Percentiles rank a stretch among this genome's conserved stretches.
phyloP scores from a whole-genome alignment of 768 basidiomycete genomes.

The Agrocybe chaxingu region DNA sequence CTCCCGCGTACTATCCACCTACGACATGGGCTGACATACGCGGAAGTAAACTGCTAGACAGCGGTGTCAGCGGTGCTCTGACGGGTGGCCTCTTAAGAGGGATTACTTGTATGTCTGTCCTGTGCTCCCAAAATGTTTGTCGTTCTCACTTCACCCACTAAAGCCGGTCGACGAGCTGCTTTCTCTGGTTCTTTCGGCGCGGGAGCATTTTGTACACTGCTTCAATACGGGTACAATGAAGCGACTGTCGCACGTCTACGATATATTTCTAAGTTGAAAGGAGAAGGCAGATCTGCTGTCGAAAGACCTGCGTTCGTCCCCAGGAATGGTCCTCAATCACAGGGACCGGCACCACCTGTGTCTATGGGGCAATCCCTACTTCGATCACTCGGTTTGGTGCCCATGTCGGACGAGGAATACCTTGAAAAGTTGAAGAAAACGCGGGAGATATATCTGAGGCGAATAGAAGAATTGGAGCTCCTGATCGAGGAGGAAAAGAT shows the following conservation, averaged over 20 bases:
- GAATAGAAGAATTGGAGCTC: conserved; percentile 57
- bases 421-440: conserved; percentile 54
- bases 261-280: conserved; percentile 41
- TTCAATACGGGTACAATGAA: conserved; percentile 75
- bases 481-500: conserved; percentile 34
- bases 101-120: conserved; percentile 47
- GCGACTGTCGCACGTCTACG: conserved; percentile 56
- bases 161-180: conserved; percentile 62
- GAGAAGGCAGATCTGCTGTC: conserved; percentile 14
- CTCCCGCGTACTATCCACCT: neutral
- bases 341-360: neutral
- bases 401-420: conserved; percentile 73
- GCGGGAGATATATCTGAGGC: conserved; percentile 48
- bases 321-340: conserved; percentile 1
- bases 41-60: conserved; percentile 62
- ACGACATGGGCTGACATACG: conserved; percentile 54
- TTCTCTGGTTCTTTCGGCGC: conserved; percentile 60
- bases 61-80: conserved; percentile 66
- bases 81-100: conserved; percentile 60
- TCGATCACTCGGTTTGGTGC: conserved; percentile 45
- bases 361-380: conserved; percentile 40
- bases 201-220: conserved; percentile 49
- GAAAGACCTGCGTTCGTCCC: conserved; percentile 3
- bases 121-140: neutral
- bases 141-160: conserved; percentile 2